Evolutionary conservation across 805 yeast genomes (phyloP), one percentile per base, ranked within the genome.

Genomic region (Lachancea waltii): DNA sequence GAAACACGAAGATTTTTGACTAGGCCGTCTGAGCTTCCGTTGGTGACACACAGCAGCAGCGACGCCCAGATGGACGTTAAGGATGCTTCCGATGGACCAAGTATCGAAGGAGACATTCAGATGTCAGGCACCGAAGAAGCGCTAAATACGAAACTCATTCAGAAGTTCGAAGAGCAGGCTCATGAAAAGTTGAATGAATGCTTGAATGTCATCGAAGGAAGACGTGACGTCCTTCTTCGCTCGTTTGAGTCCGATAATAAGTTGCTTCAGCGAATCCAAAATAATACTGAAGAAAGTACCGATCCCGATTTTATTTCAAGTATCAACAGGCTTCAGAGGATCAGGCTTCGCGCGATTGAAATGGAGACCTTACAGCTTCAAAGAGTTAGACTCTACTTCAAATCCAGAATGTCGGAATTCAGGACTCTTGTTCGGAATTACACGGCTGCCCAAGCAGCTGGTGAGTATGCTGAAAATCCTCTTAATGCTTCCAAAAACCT

Each of bases 331-430:
- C 38, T 57, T 23, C 62, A 59, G 36, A 48, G 56, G 24, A 49
- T 58, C 13, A 50, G 56, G 28, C 35, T 59, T 17, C 51, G 61
- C 26, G 63, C 61, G 3, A 51, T 56, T 6, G 64, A 58, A 38
- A 48, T 54, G 11, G 64, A 59, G 43, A 53, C 58, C 3, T 34
- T 54, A 17, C 61, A 57, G 33, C 29, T 56, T 22, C 58, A 57
- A 40, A 49, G 49, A 17, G 41, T 56, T 16, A 47, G 54, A 28
- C 29, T 47, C 10, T 53, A 49, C 30, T 51, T 55, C 32, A 31
- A 43, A 19, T 47, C 48, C 2, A 46, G 51, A 2, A 50, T 58
- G 8, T 51, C 56, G 20, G 56, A 54, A 22, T 58, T 52, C 38
- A 52, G 53, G 38, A 41, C 31, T n/a, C 53, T 56, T 3, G 47